Base-by-base conservation (phyloP, 2,329 filamentous ascomycete species). In the Trichoderma sp. region DNA sequence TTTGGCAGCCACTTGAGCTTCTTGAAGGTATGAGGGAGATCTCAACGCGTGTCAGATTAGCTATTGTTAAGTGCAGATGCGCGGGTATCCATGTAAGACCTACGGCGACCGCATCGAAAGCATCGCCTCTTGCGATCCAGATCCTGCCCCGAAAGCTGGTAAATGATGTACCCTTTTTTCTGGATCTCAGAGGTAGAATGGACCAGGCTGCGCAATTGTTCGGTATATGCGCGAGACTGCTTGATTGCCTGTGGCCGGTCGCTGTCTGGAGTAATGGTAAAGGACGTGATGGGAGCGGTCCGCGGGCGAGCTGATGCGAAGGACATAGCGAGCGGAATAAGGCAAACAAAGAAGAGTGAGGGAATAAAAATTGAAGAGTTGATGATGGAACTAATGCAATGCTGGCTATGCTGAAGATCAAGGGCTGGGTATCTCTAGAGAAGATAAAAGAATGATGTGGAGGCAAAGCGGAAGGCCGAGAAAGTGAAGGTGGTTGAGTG, bases 51-150 rank as follows among this genome's bases (percentile, higher is more conserved):
- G n/a, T 8, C 5, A 43, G 39, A 34, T 52, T 18, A 51, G 60
- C 4, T 14, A 10, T 21, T 16, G 13, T 4, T 30, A 3, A 32
- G n/a, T 11, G 21, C 5, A 6, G 0, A 5, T 16, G 24, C 24
- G 13, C 14, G 7, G 11, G 7, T 8, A 6, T 11, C 4, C 28
- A 54, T 11, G 28, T 14, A 32, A 6, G 16, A 66, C 69, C 71
- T 56, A 77, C 76, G 69, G 56, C 75, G 74, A 46, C 60, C 63
- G 66, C 78, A 79, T 26, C 68, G 70, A 24, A 58, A 66, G 69
- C 78, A 79, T 24, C 77, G 74, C 55, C 71, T 74, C 72, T 79
- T 79, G n/a, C 72, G 73, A 7, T 77, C 71, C 3, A 79, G 61
- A 14, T 79, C 77, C 0, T 67, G 58, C 21, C 43, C 24, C 3